Evolutionary conservation across 192 early-diverging fungal genomes (phyloP), one percentile per base, ranked within the genome.

Genomic region (Coemansia sp.): DNA sequence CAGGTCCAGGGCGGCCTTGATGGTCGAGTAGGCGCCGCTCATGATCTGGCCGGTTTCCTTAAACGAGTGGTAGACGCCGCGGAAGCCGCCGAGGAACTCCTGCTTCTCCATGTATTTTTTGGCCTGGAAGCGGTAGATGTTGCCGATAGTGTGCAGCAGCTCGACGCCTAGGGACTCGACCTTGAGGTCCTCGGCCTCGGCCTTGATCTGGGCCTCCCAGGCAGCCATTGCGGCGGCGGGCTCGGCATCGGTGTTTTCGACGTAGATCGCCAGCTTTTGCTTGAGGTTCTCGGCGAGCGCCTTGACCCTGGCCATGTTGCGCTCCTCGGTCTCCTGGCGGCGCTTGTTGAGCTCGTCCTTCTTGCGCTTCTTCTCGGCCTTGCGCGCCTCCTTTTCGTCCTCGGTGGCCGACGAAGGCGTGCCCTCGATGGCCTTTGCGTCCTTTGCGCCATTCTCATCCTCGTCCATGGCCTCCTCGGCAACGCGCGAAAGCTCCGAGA

Each of bases 21-120:
- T 81, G 18, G 94, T 97, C 20, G 90, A 87, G 27, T 95, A 93
- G 2, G 97, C 95, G 64, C 95, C 93, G 6, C 84, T 84, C 54
- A 97, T 84, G 25, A 95, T 93, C 69, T 97, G 93, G 13, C 91
- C 90, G 64, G 94, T 95, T 65, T 99, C 97, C 47, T 87, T 82
- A 36, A 90, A 76, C 68, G 84, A 73, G 55, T 89, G 86, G 72
- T 86, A 87, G 64, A 88, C 83, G 28, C 85, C 81, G 58, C 86
- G 85, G 55, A 92, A 71, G 22, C 78, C 73, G 45, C 90, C 90
- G 64, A 92, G 81, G 58, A 89, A 84, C 58, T 89, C 85, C 28
- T 85, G 81, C 47, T 82, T 83, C 54, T 85, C 85, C 29, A 89
- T 73, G 65, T 88, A 90, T 70, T 98, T 94, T 55, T 89, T 88